Conservation (phyloP, 2,329 filamentous ascomycete genomes). For the Fusarium coicis region DNA sequence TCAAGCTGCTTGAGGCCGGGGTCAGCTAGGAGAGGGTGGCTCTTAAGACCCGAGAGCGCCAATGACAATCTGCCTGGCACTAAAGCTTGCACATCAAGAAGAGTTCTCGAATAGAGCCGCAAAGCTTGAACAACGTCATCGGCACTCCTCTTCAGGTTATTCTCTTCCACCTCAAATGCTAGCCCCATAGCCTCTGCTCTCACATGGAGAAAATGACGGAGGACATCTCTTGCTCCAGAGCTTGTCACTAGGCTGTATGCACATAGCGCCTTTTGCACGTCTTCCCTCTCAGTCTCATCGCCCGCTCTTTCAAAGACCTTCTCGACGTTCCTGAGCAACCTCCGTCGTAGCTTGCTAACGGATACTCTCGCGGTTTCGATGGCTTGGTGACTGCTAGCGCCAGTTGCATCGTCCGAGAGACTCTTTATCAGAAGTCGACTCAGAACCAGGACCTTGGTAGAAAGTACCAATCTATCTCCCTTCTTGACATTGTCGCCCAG, state of each 20-base stretch:
- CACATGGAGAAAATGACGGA: conserved; percentile 81
- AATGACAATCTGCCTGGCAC: conserved; percentile 79
- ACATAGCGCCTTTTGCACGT: conserved; percentile 78
- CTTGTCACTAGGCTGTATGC: conserved; percentile 86
- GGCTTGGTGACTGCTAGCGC: conserved; percentile 48
- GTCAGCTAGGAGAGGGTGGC: conserved; percentile 77
- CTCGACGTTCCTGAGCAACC: conserved; percentile 74
- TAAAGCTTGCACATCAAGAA: conserved; percentile 80
- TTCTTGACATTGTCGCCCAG: conserved; percentile 47
- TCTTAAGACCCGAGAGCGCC: conserved; percentile 75
- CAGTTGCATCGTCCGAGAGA: conserved; percentile 63
- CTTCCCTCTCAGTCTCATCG: conserved; percentile 57
- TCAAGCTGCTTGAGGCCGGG: conserved; percentile 71
- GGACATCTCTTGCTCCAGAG: conserved; percentile 80
- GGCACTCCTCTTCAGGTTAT: conserved; percentile 51
- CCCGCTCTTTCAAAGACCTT: conserved; percentile 73
- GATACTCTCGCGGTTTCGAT: conserved; percentile 73
- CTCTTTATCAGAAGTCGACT: conserved; percentile 80
- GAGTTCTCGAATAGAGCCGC: conserved; percentile 78
- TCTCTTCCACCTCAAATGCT: conserved; percentile 65
- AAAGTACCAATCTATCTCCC: conserved; percentile 65
- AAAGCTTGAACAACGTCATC: conserved; percentile 72
- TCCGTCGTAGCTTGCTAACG: conserved; percentile 69
- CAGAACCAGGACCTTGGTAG: conserved; percentile 79
- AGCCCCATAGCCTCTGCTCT: conserved; percentile 74